These are phyloP conservation scores for Kluyveromyces siamensis DNA, from an alignment of 805 yeast genomes.

Conservation along the genomic window DNA sequence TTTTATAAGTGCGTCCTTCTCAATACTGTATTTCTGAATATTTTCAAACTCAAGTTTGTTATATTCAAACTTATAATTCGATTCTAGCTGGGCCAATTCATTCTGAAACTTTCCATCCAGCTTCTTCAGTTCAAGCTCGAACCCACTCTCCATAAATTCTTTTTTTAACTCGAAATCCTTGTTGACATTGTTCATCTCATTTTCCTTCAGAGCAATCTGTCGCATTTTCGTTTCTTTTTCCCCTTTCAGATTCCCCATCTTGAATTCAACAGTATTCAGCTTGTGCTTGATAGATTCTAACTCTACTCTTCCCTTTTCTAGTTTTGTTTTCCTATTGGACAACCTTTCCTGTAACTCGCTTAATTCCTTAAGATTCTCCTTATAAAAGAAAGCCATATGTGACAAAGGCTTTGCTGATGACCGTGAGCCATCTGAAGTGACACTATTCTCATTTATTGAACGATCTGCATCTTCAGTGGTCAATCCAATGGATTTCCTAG, in stretches of 20 bases:
- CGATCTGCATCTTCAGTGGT: neutral
- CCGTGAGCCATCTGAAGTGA: constrained; percentile 2
- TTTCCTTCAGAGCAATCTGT: constrained; percentile 24
- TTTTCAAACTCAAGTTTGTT: constrained; percentile 32
- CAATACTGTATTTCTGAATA: constrained; percentile 24
- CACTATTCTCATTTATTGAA: neutral
- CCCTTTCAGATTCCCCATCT: constrained; percentile 21
- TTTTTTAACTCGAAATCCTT: constrained; percentile 21
- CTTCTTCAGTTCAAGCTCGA: constrained; percentile 28
- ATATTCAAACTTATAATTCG: constrained; percentile 30
- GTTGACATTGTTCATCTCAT: constrained; percentile 25
- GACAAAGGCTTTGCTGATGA: constrained; percentile 2
- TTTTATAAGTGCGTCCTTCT: constrained; percentile 20
- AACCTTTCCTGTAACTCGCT: constrained; percentile 21
- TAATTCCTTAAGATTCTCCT: constrained; percentile 24
- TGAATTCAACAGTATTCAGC: constrained; percentile 15
- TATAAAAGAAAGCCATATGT: constrained; percentile 24
- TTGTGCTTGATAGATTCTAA: constrained; percentile 12
- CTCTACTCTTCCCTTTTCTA: constrained; percentile 20
- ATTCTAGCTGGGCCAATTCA: constrained; percentile 28
- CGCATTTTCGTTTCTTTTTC: constrained; percentile 19
- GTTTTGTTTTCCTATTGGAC: constrained; percentile 16
- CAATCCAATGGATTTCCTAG: neutral
- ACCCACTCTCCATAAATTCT: constrained; percentile 20
- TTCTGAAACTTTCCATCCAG: constrained; percentile 30